phyloP scores from a whole-genome alignment of 2,329 filamentous ascomycete species.

The Coniochaeta hoffmannii region DNA sequence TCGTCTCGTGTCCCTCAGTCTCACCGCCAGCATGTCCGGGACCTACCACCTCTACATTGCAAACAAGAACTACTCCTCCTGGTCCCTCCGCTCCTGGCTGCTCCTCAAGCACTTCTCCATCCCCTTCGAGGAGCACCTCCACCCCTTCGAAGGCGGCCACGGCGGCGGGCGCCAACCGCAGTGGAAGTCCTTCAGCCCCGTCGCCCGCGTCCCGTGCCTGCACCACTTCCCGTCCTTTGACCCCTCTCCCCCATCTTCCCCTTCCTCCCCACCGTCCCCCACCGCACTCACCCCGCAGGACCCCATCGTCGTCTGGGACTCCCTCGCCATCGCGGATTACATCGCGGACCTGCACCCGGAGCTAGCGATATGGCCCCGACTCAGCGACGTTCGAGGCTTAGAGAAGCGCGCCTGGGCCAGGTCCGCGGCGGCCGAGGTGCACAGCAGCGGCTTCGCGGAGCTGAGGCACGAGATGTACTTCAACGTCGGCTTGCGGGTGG shows the following conservation, averaged over 20 bases:
- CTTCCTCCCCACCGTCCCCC: not conserved
- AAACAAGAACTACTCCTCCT: slow-evolving; percentile 38
- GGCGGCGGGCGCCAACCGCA: slow-evolving; percentile 23
- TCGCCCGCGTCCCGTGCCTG: slow-evolving; percentile 34
- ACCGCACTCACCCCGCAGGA: not conserved
- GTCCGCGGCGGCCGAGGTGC: slow-evolving; percentile 38
- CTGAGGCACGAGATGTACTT: slow-evolving; percentile 33
- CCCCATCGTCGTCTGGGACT: slow-evolving; percentile 34
- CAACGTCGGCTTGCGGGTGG: slow-evolving; percentile 32
- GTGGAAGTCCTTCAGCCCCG: slow-evolving; percentile 30
- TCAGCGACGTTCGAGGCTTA: slow-evolving; percentile 11
- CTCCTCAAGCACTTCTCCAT: slow-evolving; percentile 34
- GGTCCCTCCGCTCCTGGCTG: slow-evolving; percentile 39
- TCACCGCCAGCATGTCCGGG: slow-evolving; percentile 6
- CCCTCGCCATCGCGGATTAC: slow-evolving; percentile 39
- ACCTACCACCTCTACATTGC: slow-evolving; percentile 27
- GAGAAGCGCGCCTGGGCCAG: slow-evolving; percentile 34
- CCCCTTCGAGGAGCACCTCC: slow-evolving; percentile 32
- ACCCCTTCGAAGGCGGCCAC: slow-evolving; percentile 19
- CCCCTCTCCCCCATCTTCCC: not conserved
- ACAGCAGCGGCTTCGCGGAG: slow-evolving; percentile 29
- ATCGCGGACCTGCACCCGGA: slow-evolving; percentile 33
- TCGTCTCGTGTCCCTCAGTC: too few species aligned
- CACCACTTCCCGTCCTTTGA: slow-evolving; percentile 22
- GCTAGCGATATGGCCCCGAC: slow-evolving; percentile 29